Conservation (phyloP, 495 filamentous ascomycete species). For the Aspergillus carlsbadensis region DNA sequence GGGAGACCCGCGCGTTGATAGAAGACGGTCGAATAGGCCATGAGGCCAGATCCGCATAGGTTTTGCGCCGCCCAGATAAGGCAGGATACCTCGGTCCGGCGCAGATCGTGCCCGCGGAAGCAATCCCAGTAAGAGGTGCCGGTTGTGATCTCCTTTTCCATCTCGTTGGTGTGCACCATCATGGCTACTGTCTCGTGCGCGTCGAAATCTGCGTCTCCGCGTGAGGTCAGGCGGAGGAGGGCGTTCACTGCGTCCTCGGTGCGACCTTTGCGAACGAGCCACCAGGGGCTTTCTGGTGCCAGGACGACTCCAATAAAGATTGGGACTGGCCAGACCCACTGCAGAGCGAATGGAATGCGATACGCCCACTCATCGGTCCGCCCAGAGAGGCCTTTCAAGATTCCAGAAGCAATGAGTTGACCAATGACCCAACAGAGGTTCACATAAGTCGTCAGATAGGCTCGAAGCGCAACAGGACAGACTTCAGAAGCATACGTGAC, state of each 20-base stretch:
- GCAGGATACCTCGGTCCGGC: slow-evolving; percentile 74
- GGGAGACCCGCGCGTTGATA: slow-evolving; percentile 67
- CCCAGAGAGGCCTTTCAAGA: slow-evolving; percentile 62
- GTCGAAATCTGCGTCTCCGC: slow-evolving; percentile 59
- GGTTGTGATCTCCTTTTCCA: slow-evolving; percentile 66
- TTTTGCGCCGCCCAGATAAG: slow-evolving; percentile 83
- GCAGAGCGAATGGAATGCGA: slow-evolving; percentile 67
- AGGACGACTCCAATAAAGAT: slow-evolving; percentile 67
- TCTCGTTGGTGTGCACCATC: slow-evolving; percentile 77
- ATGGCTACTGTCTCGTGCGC: slow-evolving; percentile 74
- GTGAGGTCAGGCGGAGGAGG: slow-evolving; percentile 64
- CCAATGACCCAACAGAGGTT: no score
- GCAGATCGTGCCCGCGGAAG: slow-evolving; percentile 69
- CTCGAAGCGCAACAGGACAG: no score
- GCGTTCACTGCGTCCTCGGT: slow-evolving; percentile 66
- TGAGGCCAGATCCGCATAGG: slow-evolving; percentile 69
- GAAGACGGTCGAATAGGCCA: slow-evolving; percentile 78
- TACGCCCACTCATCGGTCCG: slow-evolving; percentile 63
- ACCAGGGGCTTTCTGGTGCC: slow-evolving; percentile 79
- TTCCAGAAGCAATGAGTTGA: slow-evolving; percentile 70
- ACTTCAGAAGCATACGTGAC: no score
- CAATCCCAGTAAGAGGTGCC: slow-evolving; percentile 68
- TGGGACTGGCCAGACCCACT: slow-evolving; percentile 83
- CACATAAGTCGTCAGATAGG: no score
- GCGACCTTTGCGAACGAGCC: slow-evolving; percentile 70